These are phyloP conservation scores for Pythium sukuiense DNA, from an alignment of 352 stramenopile species.

Conservation along the genomic window DNA sequence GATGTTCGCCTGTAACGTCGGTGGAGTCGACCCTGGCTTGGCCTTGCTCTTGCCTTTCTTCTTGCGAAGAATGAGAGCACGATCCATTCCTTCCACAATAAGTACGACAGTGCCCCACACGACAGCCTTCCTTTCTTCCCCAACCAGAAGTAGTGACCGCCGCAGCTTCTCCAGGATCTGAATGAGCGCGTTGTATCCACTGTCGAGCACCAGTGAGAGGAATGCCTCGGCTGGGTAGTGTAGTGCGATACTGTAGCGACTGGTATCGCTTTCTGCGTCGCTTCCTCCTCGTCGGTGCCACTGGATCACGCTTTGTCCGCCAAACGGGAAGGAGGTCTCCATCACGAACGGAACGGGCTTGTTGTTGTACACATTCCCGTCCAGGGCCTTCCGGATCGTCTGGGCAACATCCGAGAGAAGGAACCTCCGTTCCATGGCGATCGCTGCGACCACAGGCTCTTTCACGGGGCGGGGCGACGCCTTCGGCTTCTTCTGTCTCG, in stretches of 20 bases:
- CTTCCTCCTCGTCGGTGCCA: slow-evolving; percentile 35
- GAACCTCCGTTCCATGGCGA: slow-evolving; percentile 52
- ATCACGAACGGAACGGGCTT: slow-evolving; percentile 44
- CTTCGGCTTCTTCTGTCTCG: slow-evolving; percentile 8
- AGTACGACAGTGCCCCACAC: slow-evolving; percentile 32
- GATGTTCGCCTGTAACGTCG: slow-evolving; percentile 3
- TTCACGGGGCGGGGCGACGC: slow-evolving; percentile 10
- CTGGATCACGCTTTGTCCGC: slow-evolving; percentile 20
- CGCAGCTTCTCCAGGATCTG: slow-evolving; percentile 34
- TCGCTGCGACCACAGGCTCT: slow-evolving; percentile 25
- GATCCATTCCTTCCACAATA: slow-evolving; percentile 64
- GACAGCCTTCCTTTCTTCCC: slow-evolving; percentile 24
- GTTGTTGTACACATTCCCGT: slow-evolving; percentile 56
- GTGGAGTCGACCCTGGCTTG: background rate
- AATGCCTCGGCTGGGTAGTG: slow-evolving; percentile 35
- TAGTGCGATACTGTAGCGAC: slow-evolving; percentile 20
- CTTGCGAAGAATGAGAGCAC: slow-evolving; percentile 49
- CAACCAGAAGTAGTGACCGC: slow-evolving; percentile 11
- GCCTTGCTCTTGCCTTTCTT: slow-evolving; percentile 29
- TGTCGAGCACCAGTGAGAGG: slow-evolving; percentile 38
- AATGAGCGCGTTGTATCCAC: slow-evolving; percentile 41
- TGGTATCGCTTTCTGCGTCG: background rate
- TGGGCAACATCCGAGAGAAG: slow-evolving; percentile 36
- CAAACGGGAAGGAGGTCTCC: slow-evolving; percentile 32
- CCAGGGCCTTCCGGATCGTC: slow-evolving; percentile 41